Conservation (phyloP, 2,329 filamentous ascomycete species). For the Graphiopsis chlorocephala region DNA sequence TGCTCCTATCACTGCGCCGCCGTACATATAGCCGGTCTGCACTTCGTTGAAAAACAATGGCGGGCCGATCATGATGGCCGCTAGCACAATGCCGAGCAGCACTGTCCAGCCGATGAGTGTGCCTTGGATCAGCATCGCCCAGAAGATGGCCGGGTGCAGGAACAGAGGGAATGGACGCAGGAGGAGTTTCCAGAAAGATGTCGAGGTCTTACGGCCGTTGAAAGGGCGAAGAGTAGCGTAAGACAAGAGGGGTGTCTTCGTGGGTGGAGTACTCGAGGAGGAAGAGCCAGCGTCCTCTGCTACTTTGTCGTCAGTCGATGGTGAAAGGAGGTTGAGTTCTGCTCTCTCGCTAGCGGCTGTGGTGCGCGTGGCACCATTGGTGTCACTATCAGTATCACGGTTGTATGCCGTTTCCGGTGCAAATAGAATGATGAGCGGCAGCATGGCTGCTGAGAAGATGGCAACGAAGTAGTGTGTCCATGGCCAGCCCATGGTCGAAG, state of each 20-base stretch:
- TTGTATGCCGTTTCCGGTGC: conserved; percentile 82
- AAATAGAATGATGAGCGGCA: conserved; percentile 72
- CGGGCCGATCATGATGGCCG: conserved; percentile 76
- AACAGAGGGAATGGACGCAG: conserved; percentile 78
- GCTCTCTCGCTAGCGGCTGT: neutral
- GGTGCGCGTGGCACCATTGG: conserved; percentile 54
- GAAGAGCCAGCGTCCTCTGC: neutral
- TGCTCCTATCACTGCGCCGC: conserved; percentile 80
- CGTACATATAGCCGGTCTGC: conserved; percentile 81
- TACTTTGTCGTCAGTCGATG: neutral
- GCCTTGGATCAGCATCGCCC: conserved; percentile 79
- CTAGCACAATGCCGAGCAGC: conserved; percentile 80
- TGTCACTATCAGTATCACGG: conserved; percentile 65
- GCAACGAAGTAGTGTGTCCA: conserved; percentile 88
- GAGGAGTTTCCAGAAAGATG: conserved; percentile 64
- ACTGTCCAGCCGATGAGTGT: conserved; percentile 94
- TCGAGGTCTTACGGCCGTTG: conserved; percentile 77
- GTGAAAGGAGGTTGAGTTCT: neutral
- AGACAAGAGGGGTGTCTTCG: conserved; percentile 22
- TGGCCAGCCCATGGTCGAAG: conserved; percentile 69
- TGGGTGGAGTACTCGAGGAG: neutral
- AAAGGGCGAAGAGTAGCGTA: conserved; percentile 51
- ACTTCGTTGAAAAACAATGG: conserved; percentile 80
- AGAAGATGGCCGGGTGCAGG: conserved; percentile 79
- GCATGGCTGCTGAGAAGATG: conserved; percentile 70